Conservation (phyloP, 768 basidiomycete genomes). For the Trametopsis cervina region DNA sequence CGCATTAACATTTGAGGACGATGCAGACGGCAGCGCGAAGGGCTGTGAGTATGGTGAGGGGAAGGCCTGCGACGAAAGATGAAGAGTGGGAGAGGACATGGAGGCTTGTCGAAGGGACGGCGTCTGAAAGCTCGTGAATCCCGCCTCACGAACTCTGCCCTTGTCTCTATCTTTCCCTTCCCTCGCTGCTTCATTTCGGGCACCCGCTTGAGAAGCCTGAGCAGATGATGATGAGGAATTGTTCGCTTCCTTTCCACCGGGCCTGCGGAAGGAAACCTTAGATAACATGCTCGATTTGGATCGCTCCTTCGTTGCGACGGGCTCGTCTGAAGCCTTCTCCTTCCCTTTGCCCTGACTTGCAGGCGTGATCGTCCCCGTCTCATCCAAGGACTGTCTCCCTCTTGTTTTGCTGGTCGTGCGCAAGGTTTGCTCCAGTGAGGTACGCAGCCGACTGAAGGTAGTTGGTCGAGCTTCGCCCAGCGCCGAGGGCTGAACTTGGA, state of each 20-base stretch:
- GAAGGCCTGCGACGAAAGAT: slow-evolving; percentile 50
- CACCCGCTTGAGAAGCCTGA: slow-evolving; percentile 26
- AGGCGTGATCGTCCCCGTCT: slow-evolving; percentile 40
- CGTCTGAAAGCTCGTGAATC: slow-evolving; percentile 51
- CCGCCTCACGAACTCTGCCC: slow-evolving; percentile 41
- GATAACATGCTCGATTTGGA: slow-evolving; percentile 42
- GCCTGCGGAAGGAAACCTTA: slow-evolving; percentile 42
- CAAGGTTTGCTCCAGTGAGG: slow-evolving; percentile 60
- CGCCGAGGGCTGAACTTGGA: slow-evolving; percentile 26
- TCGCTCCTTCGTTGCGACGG: slow-evolving; percentile 29
- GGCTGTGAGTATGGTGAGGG: slow-evolving; percentile 48
- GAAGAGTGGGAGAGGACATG: slow-evolving; percentile 68
- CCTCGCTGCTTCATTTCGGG: slow-evolving; percentile 21
- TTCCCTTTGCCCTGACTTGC: slow-evolving; percentile 32
- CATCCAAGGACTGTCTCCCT: slow-evolving; percentile 29
- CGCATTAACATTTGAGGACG: slow-evolving; percentile 39
- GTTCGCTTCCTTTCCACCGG: slow-evolving; percentile 23
- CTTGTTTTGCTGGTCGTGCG: slow-evolving; percentile 53
- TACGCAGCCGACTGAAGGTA: slow-evolving; percentile 58
- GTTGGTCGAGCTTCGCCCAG: slow-evolving; percentile 37
- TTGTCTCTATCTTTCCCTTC: slow-evolving; percentile 24
- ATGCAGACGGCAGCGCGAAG: slow-evolving; percentile 36
- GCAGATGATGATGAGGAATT: slow-evolving; percentile 31
- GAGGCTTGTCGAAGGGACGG: slow-evolving; percentile 67
- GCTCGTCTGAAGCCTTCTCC: slow-evolving; percentile 33